Evolutionary conservation across 2,329 filamentous ascomycete species (phyloP).

Genomic region (Hypoxylon rubiginosum): DNA sequence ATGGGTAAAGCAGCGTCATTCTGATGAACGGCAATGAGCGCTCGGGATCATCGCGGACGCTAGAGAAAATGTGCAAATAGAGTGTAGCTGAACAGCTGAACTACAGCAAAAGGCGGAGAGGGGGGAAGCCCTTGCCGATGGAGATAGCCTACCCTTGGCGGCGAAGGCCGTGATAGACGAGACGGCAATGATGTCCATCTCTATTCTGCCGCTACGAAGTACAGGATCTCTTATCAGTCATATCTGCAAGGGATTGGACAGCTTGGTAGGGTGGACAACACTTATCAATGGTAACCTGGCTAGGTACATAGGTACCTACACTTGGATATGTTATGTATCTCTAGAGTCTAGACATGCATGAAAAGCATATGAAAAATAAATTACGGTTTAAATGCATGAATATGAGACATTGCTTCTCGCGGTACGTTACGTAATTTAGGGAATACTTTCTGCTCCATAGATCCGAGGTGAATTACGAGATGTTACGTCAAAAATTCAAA

Average conservation of each 20-base stretch:
- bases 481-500: no score
- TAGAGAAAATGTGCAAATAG: neutral
- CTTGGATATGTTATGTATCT: no score
- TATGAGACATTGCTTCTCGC: neutral
- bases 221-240: neutral
- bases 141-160: neutral
- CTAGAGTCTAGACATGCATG: neutral
- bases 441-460: no score
- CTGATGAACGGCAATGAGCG: neutral
- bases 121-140: neutral
- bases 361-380: neutral
- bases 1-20: slow-evolving; percentile 20
- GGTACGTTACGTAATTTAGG: no score
- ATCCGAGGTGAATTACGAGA: no score
- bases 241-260: no score
- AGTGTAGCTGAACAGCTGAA: neutral
- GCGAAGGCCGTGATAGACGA: neutral
- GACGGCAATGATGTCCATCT: no score
- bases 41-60: slow-evolving; percentile 4
- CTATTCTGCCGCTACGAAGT: neutral
- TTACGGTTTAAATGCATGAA: neutral
- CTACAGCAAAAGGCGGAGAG: neutral
- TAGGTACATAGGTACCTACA: no score
- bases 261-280: no score
- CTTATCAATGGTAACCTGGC: neutral